phyloP scores from a whole-genome alignment of 1,284 basidiomycete genomes.

The Ceratobasidium sp. region DNA sequence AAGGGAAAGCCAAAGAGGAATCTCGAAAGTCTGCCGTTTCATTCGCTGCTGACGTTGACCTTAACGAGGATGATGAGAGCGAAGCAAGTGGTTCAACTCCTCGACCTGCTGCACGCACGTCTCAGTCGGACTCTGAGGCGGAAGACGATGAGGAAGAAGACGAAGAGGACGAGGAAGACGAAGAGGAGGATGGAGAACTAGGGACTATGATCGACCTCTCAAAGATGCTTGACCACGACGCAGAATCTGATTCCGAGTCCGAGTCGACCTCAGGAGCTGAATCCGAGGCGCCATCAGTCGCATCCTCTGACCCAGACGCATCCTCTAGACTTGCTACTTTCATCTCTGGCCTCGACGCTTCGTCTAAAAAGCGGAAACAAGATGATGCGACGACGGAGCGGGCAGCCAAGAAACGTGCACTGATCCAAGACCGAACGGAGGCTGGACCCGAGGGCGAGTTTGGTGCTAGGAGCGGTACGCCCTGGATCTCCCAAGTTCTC shows the following conservation, averaged over 20 bases:
- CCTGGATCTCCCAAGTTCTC: no score
- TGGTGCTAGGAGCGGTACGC: slow-evolving; percentile 62
- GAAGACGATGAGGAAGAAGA: slow-evolving; percentile 42
- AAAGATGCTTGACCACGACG: slow-evolving; percentile 68
- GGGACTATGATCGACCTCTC: slow-evolving; percentile 67
- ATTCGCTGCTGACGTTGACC: slow-evolving; percentile 64
- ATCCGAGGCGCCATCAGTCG: slow-evolving; percentile 61
- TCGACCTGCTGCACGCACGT: slow-evolving; percentile 31
- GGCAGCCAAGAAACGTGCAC: slow-evolving; percentile 62
- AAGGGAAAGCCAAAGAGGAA: slow-evolving; percentile 33
- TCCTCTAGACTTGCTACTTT: slow-evolving; percentile 76
- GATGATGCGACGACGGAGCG: slow-evolving; percentile 50
- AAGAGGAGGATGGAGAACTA: slow-evolving; percentile 45
- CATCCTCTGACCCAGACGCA: slow-evolving; percentile 65
- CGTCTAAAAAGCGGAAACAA: slow-evolving; percentile 77
- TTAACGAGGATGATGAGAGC: slow-evolving; percentile 69
- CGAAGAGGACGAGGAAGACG: slow-evolving; percentile 43
- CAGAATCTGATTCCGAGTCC: slow-evolving; percentile 45
- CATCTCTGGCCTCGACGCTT: slow-evolving; percentile 72
- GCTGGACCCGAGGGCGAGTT: slow-evolving; percentile 81
- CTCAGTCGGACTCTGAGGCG: slow-evolving; percentile 45
- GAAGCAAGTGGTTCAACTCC: slow-evolving; percentile 16
- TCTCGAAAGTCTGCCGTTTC: slow-evolving; percentile 51
- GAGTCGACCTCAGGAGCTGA: slow-evolving; percentile 36
- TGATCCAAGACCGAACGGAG: slow-evolving; percentile 77